These are phyloP conservation scores for Metroxylon sagu DNA, from an alignment of 176 grass and related monocot genomes.

Conservation along the genomic window DNA sequence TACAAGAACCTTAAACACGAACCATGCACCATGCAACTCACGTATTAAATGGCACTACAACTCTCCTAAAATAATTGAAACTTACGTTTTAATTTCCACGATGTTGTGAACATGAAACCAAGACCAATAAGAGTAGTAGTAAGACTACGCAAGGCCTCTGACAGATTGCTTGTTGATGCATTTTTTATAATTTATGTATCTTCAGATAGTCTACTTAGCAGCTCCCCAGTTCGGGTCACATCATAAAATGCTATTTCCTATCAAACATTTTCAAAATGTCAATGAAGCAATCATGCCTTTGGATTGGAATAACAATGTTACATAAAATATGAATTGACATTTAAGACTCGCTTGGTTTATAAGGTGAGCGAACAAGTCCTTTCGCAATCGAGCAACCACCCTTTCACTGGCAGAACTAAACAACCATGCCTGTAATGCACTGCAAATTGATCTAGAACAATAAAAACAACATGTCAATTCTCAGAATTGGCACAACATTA, in stretches of 20 bases:
- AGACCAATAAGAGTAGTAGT: conserved; percentile 86
- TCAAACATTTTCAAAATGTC: conserved; percentile 2
- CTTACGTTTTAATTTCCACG: conserved; percentile 95
- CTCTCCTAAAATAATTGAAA: conserved; percentile 12
- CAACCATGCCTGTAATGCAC: conserved; percentile 68
- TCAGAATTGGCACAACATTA: conserved; percentile 3
- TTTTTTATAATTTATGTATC: conserved; percentile 99
- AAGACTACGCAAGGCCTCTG: conserved; percentile 76
- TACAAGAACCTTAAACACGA: too few species aligned
- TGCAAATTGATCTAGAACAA: conserved; percentile 87
- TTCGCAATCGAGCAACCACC: conserved; percentile 86
- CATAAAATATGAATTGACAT: neutral
- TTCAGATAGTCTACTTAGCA: conserved; percentile 95
- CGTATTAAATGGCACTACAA: neutral
- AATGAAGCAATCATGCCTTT: neutral
- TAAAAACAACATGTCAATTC: conserved; percentile 15
- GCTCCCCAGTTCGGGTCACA: conserved; percentile 91
- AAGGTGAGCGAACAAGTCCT: conserved; percentile 92
- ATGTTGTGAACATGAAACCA: conserved; percentile 93
- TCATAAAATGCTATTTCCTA: conserved; percentile 99
- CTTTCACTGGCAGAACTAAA: conserved; percentile 93
- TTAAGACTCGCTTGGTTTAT: conserved; percentile 55
- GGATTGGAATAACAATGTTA: neutral
- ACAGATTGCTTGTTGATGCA: conserved; percentile 92
- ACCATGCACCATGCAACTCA: too few species aligned